Evolutionary conservation across 2,329 filamentous ascomycete species (phyloP), one percentile per base, ranked within the genome.

Genomic region (Hypoxylon sp.): DNA sequence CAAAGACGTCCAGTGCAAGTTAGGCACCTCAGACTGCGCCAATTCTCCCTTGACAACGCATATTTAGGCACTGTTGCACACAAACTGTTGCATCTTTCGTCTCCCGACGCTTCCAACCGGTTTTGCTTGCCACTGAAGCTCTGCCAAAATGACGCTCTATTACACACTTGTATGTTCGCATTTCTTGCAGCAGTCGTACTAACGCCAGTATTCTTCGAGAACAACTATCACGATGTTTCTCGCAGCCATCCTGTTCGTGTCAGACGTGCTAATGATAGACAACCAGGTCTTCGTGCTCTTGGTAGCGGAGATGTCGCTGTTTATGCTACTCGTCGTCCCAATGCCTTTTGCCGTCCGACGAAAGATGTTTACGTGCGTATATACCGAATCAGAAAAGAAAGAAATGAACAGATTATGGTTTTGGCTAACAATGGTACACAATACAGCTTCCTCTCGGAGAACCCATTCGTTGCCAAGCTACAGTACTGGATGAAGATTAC

Each of bases 401-500:
- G 5, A 22, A 24, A 47, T 58, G 63, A 47, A 64, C 48, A 9
- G 35, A 52, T 13, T 22, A 14, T 19, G 29, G 57, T 69, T 53
- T 31, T 55, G 48, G 47, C 35, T 47, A 46, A 55, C 17, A 5
- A 13, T 39, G 6, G 52, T 50, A 17, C 24, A 13, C 22, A 48
- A 35, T 37, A 61, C 70, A 94, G 92, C 76, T 99, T 99, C 88
- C 94, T 99, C 78, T 98, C 94, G 58, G 93, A 95, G 79, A 97
- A 91, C 79, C 92, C 87, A 0, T 68, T 90, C 57, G 88, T 99
- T 65, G 96, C 94, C 44, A 98, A 98, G 81, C 81, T 98, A 72
- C 95, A 98, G 85, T 98, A 99, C 85, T 95, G 94, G 77, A 87
- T 99, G 84, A 98, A 98, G 88, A 99, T 99, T 64, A 97, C 94